phyloP scores from a whole-genome alignment of 345 rosid genomes.

The Citrus hindsii region DNA sequence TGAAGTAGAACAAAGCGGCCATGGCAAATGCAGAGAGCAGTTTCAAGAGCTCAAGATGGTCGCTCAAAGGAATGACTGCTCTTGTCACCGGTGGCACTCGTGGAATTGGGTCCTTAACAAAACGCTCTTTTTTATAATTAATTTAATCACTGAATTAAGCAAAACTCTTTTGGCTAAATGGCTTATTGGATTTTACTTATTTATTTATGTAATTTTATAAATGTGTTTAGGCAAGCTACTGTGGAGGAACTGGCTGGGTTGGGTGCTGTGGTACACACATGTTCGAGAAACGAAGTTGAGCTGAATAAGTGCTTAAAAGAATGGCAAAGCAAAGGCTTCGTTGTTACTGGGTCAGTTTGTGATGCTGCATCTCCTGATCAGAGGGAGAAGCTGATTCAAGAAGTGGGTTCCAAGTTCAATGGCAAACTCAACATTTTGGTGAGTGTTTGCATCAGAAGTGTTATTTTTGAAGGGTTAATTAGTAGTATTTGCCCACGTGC shows the following conservation, averaged over 20 bases:
- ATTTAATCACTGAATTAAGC: neutral
- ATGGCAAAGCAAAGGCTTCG: conserved; percentile 53
- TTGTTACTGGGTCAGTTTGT: conserved; percentile 72
- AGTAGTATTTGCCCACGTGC: neutral
- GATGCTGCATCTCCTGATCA: conserved; percentile 52
- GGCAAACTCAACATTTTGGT: conserved; percentile 76
- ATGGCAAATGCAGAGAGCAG: conserved; percentile 28
- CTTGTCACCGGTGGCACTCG: conserved; percentile 90
- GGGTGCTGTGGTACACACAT: conserved; percentile 71
- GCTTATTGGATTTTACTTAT: neutral
- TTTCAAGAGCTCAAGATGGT: conserved; percentile 46
- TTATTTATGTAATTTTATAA: too few species aligned
- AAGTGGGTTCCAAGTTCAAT: conserved; percentile 42
- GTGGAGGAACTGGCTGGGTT: conserved; percentile 76
- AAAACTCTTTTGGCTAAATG: neutral
- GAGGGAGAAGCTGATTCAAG: conserved; percentile 49
- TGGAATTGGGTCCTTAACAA: conserved; percentile 61
- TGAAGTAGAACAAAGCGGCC: neutral
- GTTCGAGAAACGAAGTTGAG: conserved; percentile 74
- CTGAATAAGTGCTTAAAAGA: conserved; percentile 49
- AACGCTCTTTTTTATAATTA: neutral
- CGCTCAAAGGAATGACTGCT: conserved; percentile 66
- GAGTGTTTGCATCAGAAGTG: conserved; percentile 8
- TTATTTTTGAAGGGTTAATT: neutral
- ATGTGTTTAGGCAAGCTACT: conserved; percentile 42